Conservation (phyloP, 2,329 filamentous ascomycete genomes). For the Diaporthe ampelina region DNA sequence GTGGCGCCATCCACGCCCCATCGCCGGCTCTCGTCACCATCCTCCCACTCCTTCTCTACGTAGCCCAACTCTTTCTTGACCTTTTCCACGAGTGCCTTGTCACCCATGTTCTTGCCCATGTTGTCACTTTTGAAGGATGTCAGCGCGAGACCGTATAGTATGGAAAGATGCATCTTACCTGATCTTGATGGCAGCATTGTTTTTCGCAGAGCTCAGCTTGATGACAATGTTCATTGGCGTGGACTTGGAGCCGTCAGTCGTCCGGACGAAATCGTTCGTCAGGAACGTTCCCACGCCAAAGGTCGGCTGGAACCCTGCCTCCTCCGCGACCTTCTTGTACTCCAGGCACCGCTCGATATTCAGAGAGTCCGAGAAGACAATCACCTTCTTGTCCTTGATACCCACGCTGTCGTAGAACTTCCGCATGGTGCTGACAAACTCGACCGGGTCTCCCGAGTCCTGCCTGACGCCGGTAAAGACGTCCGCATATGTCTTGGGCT, state of each 20-base stretch:
- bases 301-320: conserved; percentile 83
- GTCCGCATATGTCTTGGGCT: conserved; percentile 79
- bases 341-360: conserved; percentile 92
- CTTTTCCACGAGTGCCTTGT: conserved; percentile 80
- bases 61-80: conserved; percentile 92
- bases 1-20: conserved; percentile 74
- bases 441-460: conserved; percentile 87
- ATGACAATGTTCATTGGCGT: conserved; percentile 97
- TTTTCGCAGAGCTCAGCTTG: conserved; percentile 89
- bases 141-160: not conserved
- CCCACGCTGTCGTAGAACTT: conserved; percentile 83
- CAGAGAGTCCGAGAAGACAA: conserved; percentile 96
- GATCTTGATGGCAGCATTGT: conserved; percentile 90
- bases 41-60: conserved; percentile 84
- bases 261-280: conserved; percentile 91
- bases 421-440: conserved; percentile 84
- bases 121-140: conserved; percentile 71
- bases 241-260: conserved; percentile 83
- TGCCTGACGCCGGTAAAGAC: conserved; percentile 88
- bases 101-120: conserved; percentile 92
- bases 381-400: conserved; percentile 84
- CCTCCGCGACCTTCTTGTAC: conserved; percentile 88
- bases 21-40: conserved; percentile 85
- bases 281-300: conserved; percentile 97
- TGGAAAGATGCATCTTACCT: conserved; percentile 58